phyloP scores from a whole-genome alignment of 2,329 filamentous ascomycete species.

The Aspergillus neoniger region DNA sequence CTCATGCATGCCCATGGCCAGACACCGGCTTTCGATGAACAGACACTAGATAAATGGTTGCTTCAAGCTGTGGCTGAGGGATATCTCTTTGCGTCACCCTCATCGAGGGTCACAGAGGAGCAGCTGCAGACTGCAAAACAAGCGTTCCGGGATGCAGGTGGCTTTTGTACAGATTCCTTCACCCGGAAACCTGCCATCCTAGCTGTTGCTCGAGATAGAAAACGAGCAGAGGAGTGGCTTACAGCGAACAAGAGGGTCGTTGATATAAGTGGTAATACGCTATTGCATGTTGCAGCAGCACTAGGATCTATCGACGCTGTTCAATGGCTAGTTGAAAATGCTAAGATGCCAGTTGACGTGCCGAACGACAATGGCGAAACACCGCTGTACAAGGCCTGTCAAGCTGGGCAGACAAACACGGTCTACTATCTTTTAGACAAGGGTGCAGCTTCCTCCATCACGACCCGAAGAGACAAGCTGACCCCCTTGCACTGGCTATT shows the following conservation, averaged over 20 bases:
- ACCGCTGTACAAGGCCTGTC: slow-evolving; percentile 31
- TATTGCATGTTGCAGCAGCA: slow-evolving; percentile 29
- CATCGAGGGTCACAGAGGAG: background rate
- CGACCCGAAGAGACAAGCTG: slow-evolving; percentile 20
- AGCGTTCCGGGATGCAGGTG: slow-evolving; percentile 25
- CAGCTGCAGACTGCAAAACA: slow-evolving; percentile 20
- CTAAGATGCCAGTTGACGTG: slow-evolving; percentile 19
- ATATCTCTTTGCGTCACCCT: slow-evolving; percentile 22
- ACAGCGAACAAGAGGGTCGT: slow-evolving; percentile 16
- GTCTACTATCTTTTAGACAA: slow-evolving; percentile 27
- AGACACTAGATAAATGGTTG: slow-evolving; percentile 24
- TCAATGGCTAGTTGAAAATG: slow-evolving; percentile 19
- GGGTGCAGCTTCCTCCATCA: slow-evolving; percentile 22
- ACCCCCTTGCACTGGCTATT: slow-evolving; percentile 32
- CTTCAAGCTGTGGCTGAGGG: slow-evolving; percentile 29
- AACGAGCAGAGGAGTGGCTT: slow-evolving; percentile 16
- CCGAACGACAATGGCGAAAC: slow-evolving; percentile 31
- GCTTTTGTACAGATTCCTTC: slow-evolving; percentile 29
- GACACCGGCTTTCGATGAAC: slow-evolving; percentile 19
- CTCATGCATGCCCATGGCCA: slow-evolving; percentile 27
- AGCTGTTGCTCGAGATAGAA: slow-evolving; percentile 11
- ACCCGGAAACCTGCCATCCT: slow-evolving; percentile 20
- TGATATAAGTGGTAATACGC: slow-evolving; percentile 28
- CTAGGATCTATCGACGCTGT: slow-evolving; percentile 21
- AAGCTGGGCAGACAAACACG: slow-evolving; percentile 29